Percentiles rank a stretch among this genome's conserved stretches.
Conservation (phyloP, 129 eudicot species). For the Flaveria sonorensis region DNA sequence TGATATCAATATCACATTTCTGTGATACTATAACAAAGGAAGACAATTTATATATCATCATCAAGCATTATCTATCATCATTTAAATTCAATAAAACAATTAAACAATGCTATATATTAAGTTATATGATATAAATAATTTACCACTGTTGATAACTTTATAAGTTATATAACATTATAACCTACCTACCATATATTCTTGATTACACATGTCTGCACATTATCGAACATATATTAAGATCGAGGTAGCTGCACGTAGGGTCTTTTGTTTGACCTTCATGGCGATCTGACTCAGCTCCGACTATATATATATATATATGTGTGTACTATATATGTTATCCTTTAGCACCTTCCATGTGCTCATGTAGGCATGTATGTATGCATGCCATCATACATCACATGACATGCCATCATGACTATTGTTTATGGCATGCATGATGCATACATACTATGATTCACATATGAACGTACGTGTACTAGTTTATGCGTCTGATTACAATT, state of each 20-base stretch:
- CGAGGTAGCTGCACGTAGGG: slow-evolving; percentile 17
- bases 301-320: slow-evolving; percentile 9
- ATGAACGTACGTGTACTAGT: not conserved
- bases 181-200: not conserved
- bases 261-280: slow-evolving; percentile 11
- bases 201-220: not conserved
- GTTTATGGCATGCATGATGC: not conserved
- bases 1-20: no score
- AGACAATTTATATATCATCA: no score
- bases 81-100: no score
- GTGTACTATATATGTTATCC: slow-evolving; percentile 1
- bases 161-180: not conserved
- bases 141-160: no score
- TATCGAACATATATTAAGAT: not conserved
- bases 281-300: slow-evolving; percentile 26
- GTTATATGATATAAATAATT: no score
- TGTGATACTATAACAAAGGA: no score
- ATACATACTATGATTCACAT: not conserved
- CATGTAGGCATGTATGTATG: not conserved
- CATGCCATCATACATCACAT: not conserved
- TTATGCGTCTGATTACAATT: no score
- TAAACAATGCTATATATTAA: no score
- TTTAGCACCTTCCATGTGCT: slow-evolving; percentile 1
- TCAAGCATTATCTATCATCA: no score
- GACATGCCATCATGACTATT: not conserved